Conservation (phyloP, 169 alveolate species). For the Plasmodium vinckei region DNA sequence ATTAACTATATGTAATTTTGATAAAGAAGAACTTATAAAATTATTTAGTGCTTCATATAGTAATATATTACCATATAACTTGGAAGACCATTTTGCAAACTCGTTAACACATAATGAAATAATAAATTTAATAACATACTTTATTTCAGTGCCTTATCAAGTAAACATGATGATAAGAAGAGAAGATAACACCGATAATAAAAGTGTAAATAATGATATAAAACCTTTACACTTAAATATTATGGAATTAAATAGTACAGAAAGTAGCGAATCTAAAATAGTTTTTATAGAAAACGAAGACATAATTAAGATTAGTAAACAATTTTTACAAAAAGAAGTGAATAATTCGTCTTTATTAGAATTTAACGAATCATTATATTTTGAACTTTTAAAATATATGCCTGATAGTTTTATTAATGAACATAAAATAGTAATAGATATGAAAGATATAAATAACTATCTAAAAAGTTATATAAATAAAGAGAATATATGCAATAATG, state of each 20-base stretch:
- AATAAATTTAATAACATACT: constrained; percentile 15
- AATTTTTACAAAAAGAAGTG: not conserved
- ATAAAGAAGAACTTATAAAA: constrained; percentile 28
- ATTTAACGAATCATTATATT: constrained; percentile 4
- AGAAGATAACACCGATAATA: constrained; percentile 3
- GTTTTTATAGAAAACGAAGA: not conserved
- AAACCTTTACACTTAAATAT: too few relatives aligned
- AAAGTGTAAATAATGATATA: not conserved
- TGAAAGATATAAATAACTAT: not conserved
- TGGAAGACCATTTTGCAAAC: constrained; percentile 12
- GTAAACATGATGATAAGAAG: not conserved
- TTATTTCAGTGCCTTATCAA: constrained; percentile 37
- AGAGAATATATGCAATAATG: not conserved
- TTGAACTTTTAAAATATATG: not conserved
- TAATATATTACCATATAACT: constrained; percentile 46
- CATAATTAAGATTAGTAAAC: not conserved
- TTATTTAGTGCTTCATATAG: constrained; percentile 17
- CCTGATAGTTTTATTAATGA: not conserved
- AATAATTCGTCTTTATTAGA: not conserved
- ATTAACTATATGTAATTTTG: constrained; percentile 25
- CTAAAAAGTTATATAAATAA: not conserved
- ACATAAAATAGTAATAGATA: not conserved
- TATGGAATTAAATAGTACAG: not conserved
- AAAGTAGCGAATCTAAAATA: too few relatives aligned
- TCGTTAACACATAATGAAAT: constrained; percentile 32